phyloP scores from a whole-genome alignment of 2,329 filamentous ascomycete genomes.

The Neopestalotiopsis rosae region DNA sequence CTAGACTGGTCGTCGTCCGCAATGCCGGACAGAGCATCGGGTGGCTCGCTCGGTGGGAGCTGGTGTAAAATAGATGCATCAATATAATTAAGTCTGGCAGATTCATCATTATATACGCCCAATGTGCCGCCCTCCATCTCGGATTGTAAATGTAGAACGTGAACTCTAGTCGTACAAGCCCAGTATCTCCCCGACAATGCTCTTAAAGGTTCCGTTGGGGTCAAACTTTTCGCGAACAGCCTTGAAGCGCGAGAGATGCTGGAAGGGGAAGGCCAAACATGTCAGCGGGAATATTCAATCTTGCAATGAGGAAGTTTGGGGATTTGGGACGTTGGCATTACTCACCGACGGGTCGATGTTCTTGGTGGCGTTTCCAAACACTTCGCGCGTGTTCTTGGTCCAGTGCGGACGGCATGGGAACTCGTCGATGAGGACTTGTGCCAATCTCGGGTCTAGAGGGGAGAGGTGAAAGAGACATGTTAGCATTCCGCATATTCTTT shows the following conservation, averaged over 20 bases:
- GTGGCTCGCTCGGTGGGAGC: constrained; percentile 80
- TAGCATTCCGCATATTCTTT: not conserved
- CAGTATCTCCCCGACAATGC: constrained; percentile 54
- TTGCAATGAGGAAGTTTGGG: not conserved
- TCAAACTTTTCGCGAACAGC: constrained; percentile 53
- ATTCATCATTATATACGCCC: not conserved
- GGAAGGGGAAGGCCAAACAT: too few species aligned
- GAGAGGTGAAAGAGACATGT: not conserved
- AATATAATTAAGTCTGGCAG: not conserved
- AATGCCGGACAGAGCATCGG: constrained; percentile 81
- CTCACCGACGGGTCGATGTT: constrained; percentile 52
- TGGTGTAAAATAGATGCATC: constrained; percentile 47
- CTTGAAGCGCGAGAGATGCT: constrained; percentile 52
- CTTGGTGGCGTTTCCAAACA: constrained; percentile 49
- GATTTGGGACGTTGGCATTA: not conserved
- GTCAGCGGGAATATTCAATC: not conserved
- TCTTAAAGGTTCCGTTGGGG: constrained; percentile 51
- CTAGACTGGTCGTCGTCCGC: constrained; percentile 76
- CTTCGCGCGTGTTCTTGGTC: constrained; percentile 58
- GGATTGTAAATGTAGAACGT: not conserved
- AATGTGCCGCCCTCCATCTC: not conserved
- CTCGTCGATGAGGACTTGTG: constrained; percentile 51
- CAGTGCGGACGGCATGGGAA: constrained; percentile 58
- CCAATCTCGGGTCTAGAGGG: constrained; percentile 46
- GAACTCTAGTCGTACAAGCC: constrained; percentile 43